Evolutionary conservation across 192 early-diverging fungal genomes (phyloP).

Genomic region (Phycomyces blakesleeanus): DNA sequence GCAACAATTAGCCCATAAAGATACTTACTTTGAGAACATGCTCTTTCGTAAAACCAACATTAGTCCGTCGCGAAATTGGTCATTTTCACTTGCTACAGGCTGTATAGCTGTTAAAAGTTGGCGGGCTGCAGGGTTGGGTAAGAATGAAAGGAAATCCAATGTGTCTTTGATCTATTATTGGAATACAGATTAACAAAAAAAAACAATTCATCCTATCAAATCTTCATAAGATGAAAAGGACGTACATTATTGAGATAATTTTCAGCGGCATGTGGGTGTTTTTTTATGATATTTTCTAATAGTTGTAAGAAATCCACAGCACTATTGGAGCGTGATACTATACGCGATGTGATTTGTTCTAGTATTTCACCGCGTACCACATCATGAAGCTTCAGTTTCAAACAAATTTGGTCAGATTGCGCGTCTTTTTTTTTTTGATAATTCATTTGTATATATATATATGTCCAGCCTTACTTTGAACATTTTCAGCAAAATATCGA

Average conservation of each 20-base stretch:
- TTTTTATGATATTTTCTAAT: slow-evolving; percentile 42
- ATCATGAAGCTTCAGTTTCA: slow-evolving; percentile 41
- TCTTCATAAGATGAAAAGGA: neutral
- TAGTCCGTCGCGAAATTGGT: slow-evolving; percentile 56
- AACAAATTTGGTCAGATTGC: no score
- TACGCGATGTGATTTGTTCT: slow-evolving; percentile 58
- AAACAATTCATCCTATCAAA: neutral
- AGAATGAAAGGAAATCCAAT: slow-evolving; percentile 60
- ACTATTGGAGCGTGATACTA: slow-evolving; percentile 47
- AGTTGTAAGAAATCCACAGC: slow-evolving; percentile 43
- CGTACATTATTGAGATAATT: slow-evolving; percentile 12
- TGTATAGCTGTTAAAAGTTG: slow-evolving; percentile 51
- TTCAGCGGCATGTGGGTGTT: slow-evolving; percentile 30
- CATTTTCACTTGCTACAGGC: slow-evolving; percentile 49
- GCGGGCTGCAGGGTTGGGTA: slow-evolving; percentile 49
- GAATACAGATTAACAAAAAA: neutral
- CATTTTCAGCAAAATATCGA: slow-evolving; percentile 40
- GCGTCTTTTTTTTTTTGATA: no score
- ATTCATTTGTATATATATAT: no score
- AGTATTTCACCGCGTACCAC: slow-evolving; percentile 68
- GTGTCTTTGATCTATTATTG: slow-evolving; percentile 52
- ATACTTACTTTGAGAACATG: slow-evolving; percentile 58
- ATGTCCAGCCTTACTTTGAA: slow-evolving; percentile 39
- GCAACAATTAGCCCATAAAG: neutral
- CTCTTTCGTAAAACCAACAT: slow-evolving; percentile 68